A percentile compares a stretch with the other conserved stretches of the same genome.
Conservation (phyloP, 2,329 filamentous ascomycete species). For the Penicillium sp. region DNA sequence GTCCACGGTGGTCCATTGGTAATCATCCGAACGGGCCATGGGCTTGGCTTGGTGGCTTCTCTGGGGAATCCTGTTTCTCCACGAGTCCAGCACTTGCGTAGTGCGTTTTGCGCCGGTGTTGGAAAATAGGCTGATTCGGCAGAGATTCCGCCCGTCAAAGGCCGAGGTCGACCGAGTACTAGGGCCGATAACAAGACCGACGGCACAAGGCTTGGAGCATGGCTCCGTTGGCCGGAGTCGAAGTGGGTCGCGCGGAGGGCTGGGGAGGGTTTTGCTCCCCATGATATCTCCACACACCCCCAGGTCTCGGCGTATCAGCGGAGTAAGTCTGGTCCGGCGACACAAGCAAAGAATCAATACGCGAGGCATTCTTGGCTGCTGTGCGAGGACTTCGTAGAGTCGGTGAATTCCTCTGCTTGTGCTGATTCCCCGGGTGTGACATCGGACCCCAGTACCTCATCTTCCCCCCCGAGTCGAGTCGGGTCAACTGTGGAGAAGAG, state of each 20-base stretch:
- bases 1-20: too few species aligned
- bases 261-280: background rate
- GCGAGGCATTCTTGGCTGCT: too few species aligned
- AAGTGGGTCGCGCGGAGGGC: constrained; percentile 16
- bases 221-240: background rate
- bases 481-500: background rate
- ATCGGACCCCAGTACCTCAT: background rate
- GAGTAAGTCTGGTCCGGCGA: constrained; percentile 9
- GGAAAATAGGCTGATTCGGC: constrained; percentile 11
- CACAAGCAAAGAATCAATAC: background rate
- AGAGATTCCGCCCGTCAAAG: background rate
- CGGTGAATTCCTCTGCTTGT: background rate
- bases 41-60: too few species aligned
- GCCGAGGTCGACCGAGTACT: constrained; percentile 8
- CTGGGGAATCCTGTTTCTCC: too few species aligned
- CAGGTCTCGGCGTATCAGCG: constrained; percentile 8
- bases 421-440: constrained; percentile 2
- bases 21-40: too few species aligned
- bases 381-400: background rate
- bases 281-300: constrained; percentile 17
- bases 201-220: background rate
- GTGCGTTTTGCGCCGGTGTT: background rate
- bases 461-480: background rate
- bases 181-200: constrained; percentile 4
- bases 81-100: background rate